A percentile compares a stretch with the other conserved stretches of the same genome.
phyloP scores from a whole-genome alignment of 2,329 filamentous ascomycete genomes.

The Thelonectria discophora region DNA sequence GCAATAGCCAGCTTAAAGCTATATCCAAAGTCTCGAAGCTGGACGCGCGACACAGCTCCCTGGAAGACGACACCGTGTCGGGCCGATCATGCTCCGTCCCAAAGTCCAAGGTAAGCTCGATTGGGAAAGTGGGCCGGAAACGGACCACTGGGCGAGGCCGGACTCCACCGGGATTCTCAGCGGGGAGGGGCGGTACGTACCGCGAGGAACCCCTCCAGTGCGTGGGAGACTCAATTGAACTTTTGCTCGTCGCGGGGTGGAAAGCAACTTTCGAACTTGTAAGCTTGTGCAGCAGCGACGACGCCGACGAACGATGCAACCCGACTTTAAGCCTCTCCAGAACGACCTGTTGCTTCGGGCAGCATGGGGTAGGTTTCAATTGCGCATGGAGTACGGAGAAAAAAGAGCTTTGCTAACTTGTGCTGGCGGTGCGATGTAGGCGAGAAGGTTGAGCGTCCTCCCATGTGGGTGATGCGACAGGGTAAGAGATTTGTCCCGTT shows the following conservation, averaged over 20 bases:
- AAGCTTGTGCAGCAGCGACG: slow-evolving; percentile 17
- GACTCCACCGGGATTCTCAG: slow-evolving; percentile 12
- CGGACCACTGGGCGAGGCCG: neutral
- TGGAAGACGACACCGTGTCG: slow-evolving; percentile 40
- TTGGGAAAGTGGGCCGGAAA: neutral
- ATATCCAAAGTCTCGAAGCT: slow-evolving; percentile 16
- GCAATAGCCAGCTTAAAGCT: too few species aligned
- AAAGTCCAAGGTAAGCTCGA: slow-evolving; percentile 10
- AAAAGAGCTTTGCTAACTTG: slow-evolving; percentile 34
- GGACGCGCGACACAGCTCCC: slow-evolving; percentile 19
- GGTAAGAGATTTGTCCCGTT: slow-evolving; percentile 60
- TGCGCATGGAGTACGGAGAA: slow-evolving; percentile 8
- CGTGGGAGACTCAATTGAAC: slow-evolving; percentile 15
- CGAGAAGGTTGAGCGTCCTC: slow-evolving; percentile 88
- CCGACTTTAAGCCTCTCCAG: slow-evolving; percentile 82
- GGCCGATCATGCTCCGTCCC: slow-evolving; percentile 37
- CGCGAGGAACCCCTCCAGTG: slow-evolving; percentile 13
- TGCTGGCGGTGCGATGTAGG: slow-evolving; percentile 59
- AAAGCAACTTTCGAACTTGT: slow-evolving; percentile 15
- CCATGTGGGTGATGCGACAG: slow-evolving; percentile 99
- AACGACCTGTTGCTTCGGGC: slow-evolving; percentile 93
- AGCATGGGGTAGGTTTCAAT: slow-evolving; percentile 74
- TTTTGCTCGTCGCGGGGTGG: slow-evolving; percentile 14
- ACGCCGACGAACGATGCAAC: slow-evolving; percentile 69
- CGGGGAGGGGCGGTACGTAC: slow-evolving; percentile 8